Percentiles rank a stretch among this genome's conserved stretches.
These are phyloP conservation scores for Arxiozyma telluris DNA, from an alignment of 1,139 yeast genomes.

Conservation along the genomic window DNA sequence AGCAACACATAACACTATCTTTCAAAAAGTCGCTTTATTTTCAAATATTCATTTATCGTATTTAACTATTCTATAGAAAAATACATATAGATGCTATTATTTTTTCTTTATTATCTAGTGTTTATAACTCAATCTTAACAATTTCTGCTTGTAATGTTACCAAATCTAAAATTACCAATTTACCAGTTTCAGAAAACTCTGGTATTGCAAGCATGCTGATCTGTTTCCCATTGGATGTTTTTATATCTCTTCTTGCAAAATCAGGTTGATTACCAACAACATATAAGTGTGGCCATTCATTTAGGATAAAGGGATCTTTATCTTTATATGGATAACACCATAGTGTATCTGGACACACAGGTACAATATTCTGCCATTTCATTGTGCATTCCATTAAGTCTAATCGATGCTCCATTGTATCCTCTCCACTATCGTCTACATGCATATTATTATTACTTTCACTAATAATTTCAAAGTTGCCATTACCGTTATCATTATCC, in stretches of 20 bases:
- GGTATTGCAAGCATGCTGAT: slow-evolving; percentile 65
- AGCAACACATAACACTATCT: no score
- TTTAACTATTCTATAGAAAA: background rate
- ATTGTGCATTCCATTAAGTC: slow-evolving; percentile 61
- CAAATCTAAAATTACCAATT: slow-evolving; percentile 58
- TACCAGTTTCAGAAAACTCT: slow-evolving; percentile 53
- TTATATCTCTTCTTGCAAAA: slow-evolving; percentile 34
- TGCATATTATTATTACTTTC: slow-evolving; percentile 11
- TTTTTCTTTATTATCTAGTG: background rate
- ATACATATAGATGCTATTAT: background rate
- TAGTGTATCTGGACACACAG: slow-evolving; percentile 94
- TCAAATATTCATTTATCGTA: background rate
- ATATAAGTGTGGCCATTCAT: slow-evolving; percentile 76
- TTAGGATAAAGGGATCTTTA: slow-evolving; percentile 70
- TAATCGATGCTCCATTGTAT: slow-evolving; percentile 34
- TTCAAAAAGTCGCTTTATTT: no score
- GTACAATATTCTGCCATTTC: slow-evolving; percentile 79
- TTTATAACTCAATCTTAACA: slow-evolving; percentile 29
- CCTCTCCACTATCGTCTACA: slow-evolving; percentile 6
- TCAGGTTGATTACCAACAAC: slow-evolving; percentile 75
- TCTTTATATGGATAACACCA: slow-evolving; percentile 82
- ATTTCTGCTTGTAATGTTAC: slow-evolving; percentile 46
- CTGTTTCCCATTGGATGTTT: slow-evolving; percentile 18
- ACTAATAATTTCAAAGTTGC: slow-evolving; percentile 13
- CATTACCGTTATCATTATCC: slow-evolving; percentile 9